Conservation (phyloP, 306 rosid genomes). For the Elaeagnus macrophylla region DNA sequence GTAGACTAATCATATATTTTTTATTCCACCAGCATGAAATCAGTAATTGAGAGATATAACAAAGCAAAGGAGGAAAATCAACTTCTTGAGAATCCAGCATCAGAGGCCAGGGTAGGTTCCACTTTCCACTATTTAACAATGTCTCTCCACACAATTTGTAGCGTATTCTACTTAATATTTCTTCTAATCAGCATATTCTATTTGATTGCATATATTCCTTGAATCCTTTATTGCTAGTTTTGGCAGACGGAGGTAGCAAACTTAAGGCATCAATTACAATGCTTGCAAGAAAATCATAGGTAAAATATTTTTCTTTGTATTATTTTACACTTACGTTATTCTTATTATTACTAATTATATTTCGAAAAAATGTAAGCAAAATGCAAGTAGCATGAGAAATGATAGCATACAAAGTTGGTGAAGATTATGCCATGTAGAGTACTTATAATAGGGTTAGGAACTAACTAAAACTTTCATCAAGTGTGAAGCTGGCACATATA, state of each 20-base stretch:
- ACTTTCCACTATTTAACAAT: neutral
- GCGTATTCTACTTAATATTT: too few species aligned
- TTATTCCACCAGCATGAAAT: slow-evolving; percentile 48
- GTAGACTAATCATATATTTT: slow-evolving; percentile 3
- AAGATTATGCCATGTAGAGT: too few species aligned
- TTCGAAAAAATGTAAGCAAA: too few species aligned
- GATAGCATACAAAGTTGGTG: too few species aligned
- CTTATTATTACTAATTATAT: too few species aligned
- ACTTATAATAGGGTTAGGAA: too few species aligned
- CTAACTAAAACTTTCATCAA: too few species aligned
- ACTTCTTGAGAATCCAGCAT: slow-evolving; percentile 40
- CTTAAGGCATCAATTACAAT: slow-evolving; percentile 69
- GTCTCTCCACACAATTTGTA: neutral
- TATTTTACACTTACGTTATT: too few species aligned
- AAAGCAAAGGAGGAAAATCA: slow-evolving; percentile 46
- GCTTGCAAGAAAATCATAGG: slow-evolving; percentile 65
- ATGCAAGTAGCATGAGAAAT: too few species aligned
- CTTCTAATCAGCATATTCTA: neutral
- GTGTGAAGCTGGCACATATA: too few species aligned
- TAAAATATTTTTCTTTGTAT: slow-evolving; percentile 7
- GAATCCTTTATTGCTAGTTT: slow-evolving; percentile 35
- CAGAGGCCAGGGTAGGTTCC: slow-evolving; percentile 56
- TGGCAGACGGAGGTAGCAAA: slow-evolving; percentile 72
- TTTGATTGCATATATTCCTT: neutral
- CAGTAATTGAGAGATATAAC: slow-evolving; percentile 48